phyloP scores from a whole-genome alignment of 1,284 basidiomycete genomes.

The Apiotrichum gracile region DNA sequence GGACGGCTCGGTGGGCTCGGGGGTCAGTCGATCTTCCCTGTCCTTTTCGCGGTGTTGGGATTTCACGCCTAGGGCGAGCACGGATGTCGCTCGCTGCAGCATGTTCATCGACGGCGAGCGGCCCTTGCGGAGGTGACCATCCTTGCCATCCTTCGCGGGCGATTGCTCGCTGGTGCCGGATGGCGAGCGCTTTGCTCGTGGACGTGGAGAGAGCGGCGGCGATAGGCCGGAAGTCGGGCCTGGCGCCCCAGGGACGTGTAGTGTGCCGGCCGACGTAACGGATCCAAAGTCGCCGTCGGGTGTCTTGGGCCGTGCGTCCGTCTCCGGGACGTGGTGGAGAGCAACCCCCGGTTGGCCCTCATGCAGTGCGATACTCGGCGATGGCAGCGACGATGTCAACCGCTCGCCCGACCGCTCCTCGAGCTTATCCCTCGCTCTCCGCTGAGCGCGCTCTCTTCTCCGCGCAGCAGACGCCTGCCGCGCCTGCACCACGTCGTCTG shows the following conservation, averaged over 20 bases:
- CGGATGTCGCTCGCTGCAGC: constrained; percentile 86
- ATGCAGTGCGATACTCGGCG: neutral
- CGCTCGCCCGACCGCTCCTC: constrained; percentile 10
- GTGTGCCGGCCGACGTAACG: neutral
- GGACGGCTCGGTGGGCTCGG: neutral
- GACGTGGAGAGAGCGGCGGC: neutral
- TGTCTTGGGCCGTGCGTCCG: neutral
- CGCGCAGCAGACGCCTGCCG: constrained; percentile 23
- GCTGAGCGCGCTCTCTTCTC: constrained; percentile 26
- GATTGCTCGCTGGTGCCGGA: constrained; percentile 17
- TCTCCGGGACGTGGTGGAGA: neutral
- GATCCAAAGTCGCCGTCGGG: neutral
- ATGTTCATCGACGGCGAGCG: constrained; percentile 83
- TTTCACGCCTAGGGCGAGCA: constrained; percentile 50
- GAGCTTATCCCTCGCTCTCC: constrained; percentile 27
- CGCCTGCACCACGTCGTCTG: constrained; percentile 34
- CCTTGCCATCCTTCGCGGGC: constrained; percentile 10
- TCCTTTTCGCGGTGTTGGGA: neutral
- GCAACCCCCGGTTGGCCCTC: too few relatives aligned
- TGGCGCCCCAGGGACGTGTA: neutral
- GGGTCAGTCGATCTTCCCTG: neutral
- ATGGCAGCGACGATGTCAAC: neutral
- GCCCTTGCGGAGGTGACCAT: constrained; percentile 49
- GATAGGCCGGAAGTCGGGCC: neutral
- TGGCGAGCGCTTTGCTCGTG: neutral